Base-by-base conservation (phyloP, 2,329 filamentous ascomycete genomes). In the Ceratocystis papillata region DNA sequence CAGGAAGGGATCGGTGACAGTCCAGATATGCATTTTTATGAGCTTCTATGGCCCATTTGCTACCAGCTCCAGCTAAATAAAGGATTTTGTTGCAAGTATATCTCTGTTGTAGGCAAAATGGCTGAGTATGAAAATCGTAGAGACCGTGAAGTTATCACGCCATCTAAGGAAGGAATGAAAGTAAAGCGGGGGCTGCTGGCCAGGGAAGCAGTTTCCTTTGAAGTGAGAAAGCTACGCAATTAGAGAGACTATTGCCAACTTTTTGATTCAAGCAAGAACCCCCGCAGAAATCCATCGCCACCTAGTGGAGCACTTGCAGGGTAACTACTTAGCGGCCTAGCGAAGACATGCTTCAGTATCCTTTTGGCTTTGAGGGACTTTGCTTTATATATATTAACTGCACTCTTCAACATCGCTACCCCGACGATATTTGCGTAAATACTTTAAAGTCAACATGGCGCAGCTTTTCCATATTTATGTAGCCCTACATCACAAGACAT, bases 1-100 rank as follows among this genome's bases (percentile, higher is more conserved):
- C 69, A 92, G 79, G 76, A 81, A 84, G 5, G 81, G 80, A 74
- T 79, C 73, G 57, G 73, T 76, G 69, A 80, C 78, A 65, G 76
- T 76, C 82, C 81, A 84, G 68, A 77, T 74, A 69, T 83, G 77
- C 33, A 80, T 67, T 10, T 10, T 15, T 63, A 41, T 41, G 3
- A 15, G 37, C 37, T 41, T 41, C 3, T 15, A 15, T 15, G 3
- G 10, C 37, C 37, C 37, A 12, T 15, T 15, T 41, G 12, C 10
- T 41, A 12, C 12, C 10, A 41, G 37, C 12, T 41, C 1, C 37
- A 41, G 37, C 3, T 41, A 41, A 41, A 41, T 15, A 41, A 41
- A 60, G 4, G 25, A n/a, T 63, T 37, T 22, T 2, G 28, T n/a
- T 25, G 8, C 37, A 33, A 37, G 20, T 17, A n/a, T 12, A 5